Base-by-base conservation (phyloP, 768 basidiomycete species). In the Kwoniella heveanensis region DNA sequence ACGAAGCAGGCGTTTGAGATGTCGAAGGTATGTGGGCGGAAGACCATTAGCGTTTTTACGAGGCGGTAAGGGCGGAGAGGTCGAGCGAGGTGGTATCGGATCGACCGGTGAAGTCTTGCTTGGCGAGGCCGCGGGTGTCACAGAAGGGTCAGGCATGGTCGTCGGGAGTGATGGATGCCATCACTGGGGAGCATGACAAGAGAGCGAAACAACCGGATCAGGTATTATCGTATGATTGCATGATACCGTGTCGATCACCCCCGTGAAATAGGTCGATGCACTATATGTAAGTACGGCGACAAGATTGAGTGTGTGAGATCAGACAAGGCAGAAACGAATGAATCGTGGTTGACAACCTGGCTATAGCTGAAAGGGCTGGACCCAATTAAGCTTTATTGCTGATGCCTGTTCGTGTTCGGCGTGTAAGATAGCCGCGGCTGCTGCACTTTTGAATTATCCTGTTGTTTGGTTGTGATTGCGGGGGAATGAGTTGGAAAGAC, bases 1-100 rank as follows among this genome's bases (percentile, higher is more conserved):
- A 48, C 58, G 71, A 3, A 72, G 37, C 15, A 76, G 61, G 15
- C 55, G 27, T 8, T 66, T 57, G 9, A 76, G 61, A 54, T 76
- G 74, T 8, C 19, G 19, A 37, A 71, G 52, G 37, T 76, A 71
- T 2, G 62, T 64, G 6, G 74, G 72, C 1, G 74, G 74, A 4
- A 76, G 66, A 26, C 74, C 71, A 3, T 37, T 25, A 2, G 47
- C 55, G 49, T 76, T 69, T 58, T 72, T 71, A 2, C 69, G 59
- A n/a, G 71, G 73, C 17, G 69, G 69, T 15, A 68, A 54, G 21
- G 71, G 71, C n/a, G 68, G 68, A 10, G 68, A 70, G 12, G 48
- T 19, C 10, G 66, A 50, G 19, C 71, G 55, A 37, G 57, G 47
- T 19, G 62, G 62, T 44, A 44, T 44, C 39, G 39, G 39, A 44